Evolutionary conservation across 345 rosid genomes (phyloP).

Genomic region (Aegle marmelos): DNA sequence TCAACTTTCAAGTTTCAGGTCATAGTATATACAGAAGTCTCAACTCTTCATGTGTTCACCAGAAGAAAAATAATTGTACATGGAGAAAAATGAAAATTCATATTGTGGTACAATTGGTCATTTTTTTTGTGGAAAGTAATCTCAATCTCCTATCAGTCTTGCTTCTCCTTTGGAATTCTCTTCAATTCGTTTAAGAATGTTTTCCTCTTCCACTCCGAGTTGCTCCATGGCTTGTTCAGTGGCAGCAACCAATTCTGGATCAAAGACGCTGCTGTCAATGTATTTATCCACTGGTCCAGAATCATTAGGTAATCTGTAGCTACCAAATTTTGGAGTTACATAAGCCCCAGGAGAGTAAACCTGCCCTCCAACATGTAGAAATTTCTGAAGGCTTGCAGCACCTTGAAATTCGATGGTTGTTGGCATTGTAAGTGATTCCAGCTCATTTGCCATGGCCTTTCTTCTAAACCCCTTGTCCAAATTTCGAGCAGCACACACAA

Average conservation of each 20-base stretch:
- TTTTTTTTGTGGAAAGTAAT: conserved; percentile 1
- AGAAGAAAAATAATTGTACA: not conserved
- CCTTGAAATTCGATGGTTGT: conserved; percentile 25
- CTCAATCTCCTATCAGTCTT: conserved; percentile 2
- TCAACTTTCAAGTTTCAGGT: not conserved
- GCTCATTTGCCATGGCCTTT: conserved; percentile 27
- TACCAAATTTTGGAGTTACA: conserved; percentile 41
- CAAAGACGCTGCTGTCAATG: conserved; percentile 19
- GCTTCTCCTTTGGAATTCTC: conserved; percentile 20
- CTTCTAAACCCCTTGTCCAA: conserved; percentile 26
- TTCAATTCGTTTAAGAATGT: conserved; percentile 28
- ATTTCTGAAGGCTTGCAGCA: conserved; percentile 27
- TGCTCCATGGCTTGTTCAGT: conserved; percentile 34
- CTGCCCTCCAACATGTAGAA: conserved; percentile 26
- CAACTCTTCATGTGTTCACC: not conserved
- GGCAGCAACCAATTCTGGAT: conserved; percentile 34
- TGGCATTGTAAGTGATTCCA: conserved; percentile 32
- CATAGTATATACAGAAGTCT: not conserved
- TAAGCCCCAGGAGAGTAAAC: conserved; percentile 28
- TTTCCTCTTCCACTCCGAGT: conserved; percentile 43
- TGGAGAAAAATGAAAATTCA: not conserved
- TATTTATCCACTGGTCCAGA: not conserved
- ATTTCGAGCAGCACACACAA: conserved; percentile 8
- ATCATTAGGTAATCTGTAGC: conserved; percentile 9
- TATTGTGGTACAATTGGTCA: not conserved